phyloP scores from a whole-genome alignment of 1,139 yeast species.

The Pichia terricola region DNA sequence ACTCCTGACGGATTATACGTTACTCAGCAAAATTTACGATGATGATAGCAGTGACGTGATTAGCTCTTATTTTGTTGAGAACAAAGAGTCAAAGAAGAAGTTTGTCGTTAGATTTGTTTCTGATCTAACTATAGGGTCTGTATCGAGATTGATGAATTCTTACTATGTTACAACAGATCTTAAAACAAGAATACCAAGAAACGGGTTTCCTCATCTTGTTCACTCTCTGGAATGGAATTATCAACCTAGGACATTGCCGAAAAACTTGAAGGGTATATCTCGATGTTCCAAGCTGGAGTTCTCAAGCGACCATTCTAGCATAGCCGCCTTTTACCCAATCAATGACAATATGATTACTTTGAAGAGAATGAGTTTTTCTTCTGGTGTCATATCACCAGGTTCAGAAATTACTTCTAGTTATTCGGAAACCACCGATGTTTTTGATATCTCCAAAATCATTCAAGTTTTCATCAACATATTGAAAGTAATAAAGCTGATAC shows the following conservation, averaged over 20 bases:
- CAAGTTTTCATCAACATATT: slow-evolving; percentile 29
- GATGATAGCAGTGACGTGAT: slow-evolving; percentile 9
- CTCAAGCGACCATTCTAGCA: slow-evolving; percentile 2
- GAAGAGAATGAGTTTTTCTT: not conserved
- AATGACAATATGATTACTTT: slow-evolving; percentile 5
- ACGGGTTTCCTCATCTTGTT: slow-evolving; percentile 1
- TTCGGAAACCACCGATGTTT: not conserved
- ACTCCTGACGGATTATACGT: slow-evolving; percentile 1
- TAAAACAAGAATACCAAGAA: slow-evolving; percentile 1
- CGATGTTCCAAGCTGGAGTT: slow-evolving; percentile 7
- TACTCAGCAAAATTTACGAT: slow-evolving; percentile 1
- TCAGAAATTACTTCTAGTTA: no score
- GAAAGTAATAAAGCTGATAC: slow-evolving; percentile 31
- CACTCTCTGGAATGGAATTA: slow-evolving; percentile 4
- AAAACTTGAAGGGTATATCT: slow-evolving; percentile 2
- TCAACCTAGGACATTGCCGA: slow-evolving; percentile 9
- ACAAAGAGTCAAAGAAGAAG: slow-evolving; percentile 7
- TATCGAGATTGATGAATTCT: slow-evolving; percentile 10
- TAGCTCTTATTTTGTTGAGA: slow-evolving; percentile 5
- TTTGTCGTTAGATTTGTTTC: slow-evolving; percentile 10
- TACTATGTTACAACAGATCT: slow-evolving; percentile 6
- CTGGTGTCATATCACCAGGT: not conserved
- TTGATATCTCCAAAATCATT: slow-evolving; percentile 28
- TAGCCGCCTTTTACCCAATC: slow-evolving; percentile 7
- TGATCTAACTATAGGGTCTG: slow-evolving; percentile 8